A percentile compares a stretch with the other conserved stretches of the same genome.
These are phyloP conservation scores for Wallacemonas rigidus DNA, from an alignment of 208 protist species.

Conservation along the genomic window DNA sequence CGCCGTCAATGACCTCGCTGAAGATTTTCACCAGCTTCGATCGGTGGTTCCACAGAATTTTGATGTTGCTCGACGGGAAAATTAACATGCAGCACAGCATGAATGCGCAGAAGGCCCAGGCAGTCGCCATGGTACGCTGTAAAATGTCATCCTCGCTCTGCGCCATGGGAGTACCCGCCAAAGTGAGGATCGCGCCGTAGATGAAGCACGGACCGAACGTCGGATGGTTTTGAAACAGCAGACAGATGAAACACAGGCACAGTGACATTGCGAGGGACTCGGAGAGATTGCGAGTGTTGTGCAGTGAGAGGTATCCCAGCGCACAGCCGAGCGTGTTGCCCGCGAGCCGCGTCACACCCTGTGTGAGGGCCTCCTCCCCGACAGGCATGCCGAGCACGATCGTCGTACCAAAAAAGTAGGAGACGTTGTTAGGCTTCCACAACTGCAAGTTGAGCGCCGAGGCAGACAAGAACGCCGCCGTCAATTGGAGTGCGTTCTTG, in stretches of 20 bases:
- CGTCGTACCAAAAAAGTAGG: conserved; percentile 29
- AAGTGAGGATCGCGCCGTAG: conserved; percentile 19
- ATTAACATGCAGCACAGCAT: conserved; percentile 39
- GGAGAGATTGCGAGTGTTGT: conserved; percentile 20
- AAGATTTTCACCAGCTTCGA: conserved; percentile 23
- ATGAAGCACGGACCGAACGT: conserved; percentile 24
- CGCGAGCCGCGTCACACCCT: conserved; percentile 20
- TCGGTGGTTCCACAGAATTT: conserved; percentile 33
- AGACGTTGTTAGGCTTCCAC: conserved; percentile 13
- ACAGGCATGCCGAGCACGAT: conserved; percentile 27
- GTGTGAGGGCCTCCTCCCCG: conserved; percentile 30
- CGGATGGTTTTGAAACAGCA: conserved; percentile 22
- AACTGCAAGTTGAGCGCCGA: conserved; percentile 20
- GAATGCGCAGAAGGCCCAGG: conserved; percentile 33
- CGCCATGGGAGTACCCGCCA: conserved; percentile 20
- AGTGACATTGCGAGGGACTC: conserved; percentile 13
- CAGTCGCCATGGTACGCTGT: conserved; percentile 26
- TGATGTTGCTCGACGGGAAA: conserved; percentile 44
- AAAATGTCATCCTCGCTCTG: conserved; percentile 13
- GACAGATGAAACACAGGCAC: conserved; percentile 20
- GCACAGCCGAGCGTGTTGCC: conserved; percentile 26
- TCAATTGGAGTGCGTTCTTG: conserved; percentile 48
- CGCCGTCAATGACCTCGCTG: conserved; percentile 24
- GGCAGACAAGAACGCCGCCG: conserved; percentile 35
- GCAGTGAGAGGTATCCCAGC: conserved; percentile 19